Evolutionary conservation across 345 rosid genomes (phyloP).

Genomic region (Lumnitzera racemosa): DNA sequence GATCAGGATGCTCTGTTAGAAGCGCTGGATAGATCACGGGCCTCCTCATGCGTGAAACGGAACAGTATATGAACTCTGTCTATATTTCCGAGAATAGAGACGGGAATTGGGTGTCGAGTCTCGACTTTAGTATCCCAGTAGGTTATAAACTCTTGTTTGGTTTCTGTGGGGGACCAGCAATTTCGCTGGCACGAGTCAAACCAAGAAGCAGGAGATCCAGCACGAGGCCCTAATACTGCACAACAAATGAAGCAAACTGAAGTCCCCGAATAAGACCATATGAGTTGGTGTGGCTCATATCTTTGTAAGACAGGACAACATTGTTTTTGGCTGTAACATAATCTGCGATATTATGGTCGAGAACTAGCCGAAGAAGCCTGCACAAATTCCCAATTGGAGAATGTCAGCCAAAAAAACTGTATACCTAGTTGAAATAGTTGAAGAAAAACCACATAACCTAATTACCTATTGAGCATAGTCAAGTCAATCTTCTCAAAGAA

Average conservation of each 20-base stretch:
- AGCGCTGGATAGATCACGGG: constrained; percentile 99
- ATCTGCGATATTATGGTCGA: constrained; percentile 98
- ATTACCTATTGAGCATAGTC: constrained; percentile 94
- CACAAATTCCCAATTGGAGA: constrained; percentile 14
- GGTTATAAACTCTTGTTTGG: constrained; percentile 97
- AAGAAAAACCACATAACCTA: background rate
- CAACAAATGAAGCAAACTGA: constrained; percentile 99
- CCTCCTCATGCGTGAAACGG: constrained; percentile 96
- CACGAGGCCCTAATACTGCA: constrained; percentile 95
- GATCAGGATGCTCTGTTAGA: constrained; percentile 99
- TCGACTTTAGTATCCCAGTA: constrained; percentile 98
- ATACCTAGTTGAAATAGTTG: background rate
- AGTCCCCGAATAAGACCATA: constrained; percentile 99
- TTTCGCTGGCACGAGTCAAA: constrained; percentile 96
- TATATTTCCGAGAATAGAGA: constrained; percentile 88
- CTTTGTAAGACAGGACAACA: constrained; percentile 96
- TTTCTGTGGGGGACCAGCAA: constrained; percentile 99
- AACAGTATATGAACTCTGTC: constrained; percentile 95
- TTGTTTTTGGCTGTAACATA: constrained; percentile 99
- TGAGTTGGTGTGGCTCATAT: constrained; percentile 98
- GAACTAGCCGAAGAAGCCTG: constrained; percentile 97
- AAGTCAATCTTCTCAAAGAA: constrained; percentile 98
- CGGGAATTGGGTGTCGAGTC: constrained; percentile 95
- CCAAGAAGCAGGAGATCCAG: constrained; percentile 96
- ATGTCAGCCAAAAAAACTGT: constrained; percentile 9